Conservation (phyloP, 306 rosid species). For the Rosa rugosa region DNA sequence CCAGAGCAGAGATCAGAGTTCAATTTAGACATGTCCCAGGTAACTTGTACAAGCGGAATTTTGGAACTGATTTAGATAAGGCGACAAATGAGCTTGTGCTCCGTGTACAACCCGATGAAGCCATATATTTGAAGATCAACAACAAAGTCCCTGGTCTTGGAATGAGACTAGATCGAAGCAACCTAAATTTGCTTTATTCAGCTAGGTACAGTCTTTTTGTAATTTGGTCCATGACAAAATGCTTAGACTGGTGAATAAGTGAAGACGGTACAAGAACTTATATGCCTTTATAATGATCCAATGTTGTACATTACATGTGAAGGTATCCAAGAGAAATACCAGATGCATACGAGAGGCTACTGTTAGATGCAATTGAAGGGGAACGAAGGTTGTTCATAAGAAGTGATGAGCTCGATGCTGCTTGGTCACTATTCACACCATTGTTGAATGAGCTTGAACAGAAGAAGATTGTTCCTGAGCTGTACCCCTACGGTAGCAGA, state of each 20-base stretch:
- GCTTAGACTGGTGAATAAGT: not conserved
- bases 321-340: constrained; percentile 90
- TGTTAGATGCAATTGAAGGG: constrained; percentile 92
- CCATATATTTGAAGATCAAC: constrained; percentile 93
- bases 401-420: constrained; percentile 96
- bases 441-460: constrained; percentile 82
- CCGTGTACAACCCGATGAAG: constrained; percentile 97
- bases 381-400: constrained; percentile 89
- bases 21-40: constrained; percentile 98
- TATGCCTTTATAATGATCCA: not conserved
- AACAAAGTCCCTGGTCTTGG: constrained; percentile 98
- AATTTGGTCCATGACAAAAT: not conserved
- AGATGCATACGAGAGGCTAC: constrained; percentile 93
- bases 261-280: not conserved
- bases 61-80: constrained; percentile 90
- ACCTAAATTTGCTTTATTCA: constrained; percentile 80
- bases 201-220: constrained; percentile 54
- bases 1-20: constrained; percentile 98
- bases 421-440: constrained; percentile 91
- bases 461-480: constrained; percentile 88
- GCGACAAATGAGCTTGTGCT: constrained; percentile 95
- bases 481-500: constrained; percentile 90
- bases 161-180: constrained; percentile 93
- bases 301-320: constrained; percentile 19
- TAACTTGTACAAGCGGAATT: constrained; percentile 80